Percentiles rank a stretch among this genome's conserved stretches.
These are phyloP conservation scores for Aspergillus sclerotiicarbonarius DNA, from an alignment of 495 filamentous ascomycete genomes.

Conservation along the genomic window DNA sequence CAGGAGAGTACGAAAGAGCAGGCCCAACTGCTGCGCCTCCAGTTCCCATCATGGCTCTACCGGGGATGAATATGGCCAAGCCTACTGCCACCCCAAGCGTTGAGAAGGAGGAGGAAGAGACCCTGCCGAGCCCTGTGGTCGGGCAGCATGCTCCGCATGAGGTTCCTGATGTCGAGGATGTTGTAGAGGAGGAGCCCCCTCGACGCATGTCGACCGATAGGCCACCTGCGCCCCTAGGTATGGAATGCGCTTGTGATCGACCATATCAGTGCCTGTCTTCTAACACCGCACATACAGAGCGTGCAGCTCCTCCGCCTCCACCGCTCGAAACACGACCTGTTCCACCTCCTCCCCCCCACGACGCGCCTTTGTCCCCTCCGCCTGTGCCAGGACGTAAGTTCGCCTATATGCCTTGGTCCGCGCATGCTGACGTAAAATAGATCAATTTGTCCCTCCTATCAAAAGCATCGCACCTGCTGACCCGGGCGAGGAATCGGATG, in stretches of 20 bases:
- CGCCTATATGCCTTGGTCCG: not conserved
- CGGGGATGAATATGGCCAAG: constrained; percentile 60
- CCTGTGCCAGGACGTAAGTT: constrained; percentile 67
- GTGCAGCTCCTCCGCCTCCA: constrained; percentile 32
- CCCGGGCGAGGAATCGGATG: constrained; percentile 86
- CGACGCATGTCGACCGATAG: constrained; percentile 46
- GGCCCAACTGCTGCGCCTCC: constrained; percentile 58
- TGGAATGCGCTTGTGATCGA: constrained; percentile 14
- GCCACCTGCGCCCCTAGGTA: constrained; percentile 56
- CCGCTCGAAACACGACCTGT: constrained; percentile 34
- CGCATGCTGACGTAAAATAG: constrained; percentile 32
- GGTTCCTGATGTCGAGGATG: constrained; percentile 63
- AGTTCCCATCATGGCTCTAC: constrained; percentile 75
- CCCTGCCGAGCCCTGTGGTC: constrained; percentile 32
- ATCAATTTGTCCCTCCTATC: constrained; percentile 55
- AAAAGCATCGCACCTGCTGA: constrained; percentile 60
- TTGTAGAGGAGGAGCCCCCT: constrained; percentile 41
- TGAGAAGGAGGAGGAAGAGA: constrained; percentile 45
- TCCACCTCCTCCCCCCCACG: constrained; percentile 60
- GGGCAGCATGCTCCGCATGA: constrained; percentile 50
- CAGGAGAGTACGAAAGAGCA: constrained; percentile 48
- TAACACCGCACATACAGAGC: constrained; percentile 20
- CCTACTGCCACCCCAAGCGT: constrained; percentile 36
- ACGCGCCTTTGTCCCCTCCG: constrained; percentile 66
- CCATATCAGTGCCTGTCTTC: not conserved